Conservation (phyloP, 441 rosid species). For the Bocquillonia castaneifolia region DNA sequence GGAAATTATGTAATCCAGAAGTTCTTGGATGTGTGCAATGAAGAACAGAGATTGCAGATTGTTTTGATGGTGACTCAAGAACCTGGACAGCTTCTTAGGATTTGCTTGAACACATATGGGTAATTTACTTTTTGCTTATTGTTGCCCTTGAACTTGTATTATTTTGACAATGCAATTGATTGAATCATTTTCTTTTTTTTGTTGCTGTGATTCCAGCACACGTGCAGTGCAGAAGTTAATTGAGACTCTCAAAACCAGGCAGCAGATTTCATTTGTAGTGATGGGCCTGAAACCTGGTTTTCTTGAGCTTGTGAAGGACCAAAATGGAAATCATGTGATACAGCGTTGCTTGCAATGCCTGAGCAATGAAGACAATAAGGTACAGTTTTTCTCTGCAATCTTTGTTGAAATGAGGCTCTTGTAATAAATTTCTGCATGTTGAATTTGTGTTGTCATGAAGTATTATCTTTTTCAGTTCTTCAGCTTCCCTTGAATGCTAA, state of each 20-base stretch:
- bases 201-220: constrained; percentile 44
- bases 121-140: constrained; percentile 26
- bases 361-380: constrained; percentile 55
- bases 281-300: constrained; percentile 55
- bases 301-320: constrained; percentile 59
- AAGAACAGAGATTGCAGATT: constrained; percentile 49
- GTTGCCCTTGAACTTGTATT: neutral
- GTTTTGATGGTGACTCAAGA: constrained; percentile 43
- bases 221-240: constrained; percentile 80
- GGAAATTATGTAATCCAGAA: constrained; percentile 83
- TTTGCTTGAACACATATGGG: constrained; percentile 77
- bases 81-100: constrained; percentile 48
- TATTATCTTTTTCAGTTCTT: neutral
- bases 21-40: constrained; percentile 56
- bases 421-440: neutral
- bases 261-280: constrained; percentile 46
- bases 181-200: constrained; percentile 10
- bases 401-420: neutral
- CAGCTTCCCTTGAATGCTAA: neutral
- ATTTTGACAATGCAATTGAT: neutral
- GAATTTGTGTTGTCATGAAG: constrained; percentile 1
- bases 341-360: constrained; percentile 70
- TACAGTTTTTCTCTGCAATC: constrained; percentile 16
- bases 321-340: constrained; percentile 78
- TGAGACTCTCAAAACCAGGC: constrained; percentile 54